Percentiles rank a stretch among this genome's conserved stretches.
Evolutionary conservation across 2,329 filamentous ascomycete species (phyloP).

Genomic region (Fusarium compactum): DNA sequence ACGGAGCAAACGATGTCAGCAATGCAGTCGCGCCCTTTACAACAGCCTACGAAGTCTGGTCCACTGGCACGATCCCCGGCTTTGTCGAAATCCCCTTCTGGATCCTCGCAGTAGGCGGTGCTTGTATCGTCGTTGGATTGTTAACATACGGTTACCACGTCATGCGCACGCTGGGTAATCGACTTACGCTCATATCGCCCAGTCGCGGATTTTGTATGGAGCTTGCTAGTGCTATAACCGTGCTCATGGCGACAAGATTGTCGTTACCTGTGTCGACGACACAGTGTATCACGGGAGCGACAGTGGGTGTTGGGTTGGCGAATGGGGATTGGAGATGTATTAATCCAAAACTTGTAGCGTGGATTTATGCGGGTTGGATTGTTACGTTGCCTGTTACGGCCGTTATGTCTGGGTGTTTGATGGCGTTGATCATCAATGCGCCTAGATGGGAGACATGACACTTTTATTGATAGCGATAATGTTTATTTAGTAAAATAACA

Average conservation of each 20-base stretch:
- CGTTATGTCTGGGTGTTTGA: slow-evolving; percentile 63
- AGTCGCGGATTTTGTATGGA: slow-evolving; percentile 71
- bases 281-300: slow-evolving; percentile 73
- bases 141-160: slow-evolving; percentile 73
- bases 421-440: slow-evolving; percentile 67
- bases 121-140: slow-evolving; percentile 65
- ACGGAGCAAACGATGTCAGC: slow-evolving; percentile 76
- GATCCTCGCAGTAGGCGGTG: slow-evolving; percentile 67
- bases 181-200: slow-evolving; percentile 70
- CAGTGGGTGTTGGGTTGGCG: slow-evolving; percentile 71
- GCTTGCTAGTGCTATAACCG: slow-evolving; percentile 70
- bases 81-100: slow-evolving; percentile 67
- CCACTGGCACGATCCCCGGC: slow-evolving; percentile 57
- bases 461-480: slow-evolving; percentile 1
- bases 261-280: slow-evolving; percentile 73
- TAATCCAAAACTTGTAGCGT: slow-evolving; percentile 71
- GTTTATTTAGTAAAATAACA: too few relatives aligned
- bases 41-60: slow-evolving; percentile 72
- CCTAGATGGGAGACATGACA: slow-evolving; percentile 52
- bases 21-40: slow-evolving; percentile 73
- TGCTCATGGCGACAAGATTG: slow-evolving; percentile 67
- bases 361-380: slow-evolving; percentile 67
- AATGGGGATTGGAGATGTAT: slow-evolving; percentile 69
- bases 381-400: slow-evolving; percentile 64
- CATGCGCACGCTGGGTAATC: slow-evolving; percentile 72